Percentiles rank a stretch among this genome's conserved stretches.
Conservation (phyloP, 2,329 filamentous ascomycete species). For the Penicillium sp. region DNA sequence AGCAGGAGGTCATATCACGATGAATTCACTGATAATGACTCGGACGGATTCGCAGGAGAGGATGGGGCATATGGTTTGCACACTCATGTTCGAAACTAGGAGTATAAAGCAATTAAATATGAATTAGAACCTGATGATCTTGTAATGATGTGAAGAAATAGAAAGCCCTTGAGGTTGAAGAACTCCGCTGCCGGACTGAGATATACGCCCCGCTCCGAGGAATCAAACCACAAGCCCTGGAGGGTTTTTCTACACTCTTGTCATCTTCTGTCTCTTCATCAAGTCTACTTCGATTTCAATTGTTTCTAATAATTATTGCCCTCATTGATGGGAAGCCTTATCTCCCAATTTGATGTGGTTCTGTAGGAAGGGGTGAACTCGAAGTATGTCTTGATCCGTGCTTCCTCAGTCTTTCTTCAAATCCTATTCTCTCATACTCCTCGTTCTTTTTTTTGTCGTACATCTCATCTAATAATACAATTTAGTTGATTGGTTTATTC, state of each 20-base stretch:
- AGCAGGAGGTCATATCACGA: conserved; percentile 50
- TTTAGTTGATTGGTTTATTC: conserved; percentile 3
- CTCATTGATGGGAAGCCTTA: not conserved
- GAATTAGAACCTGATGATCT: conserved; percentile 2
- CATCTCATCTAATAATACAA: conserved; percentile 5
- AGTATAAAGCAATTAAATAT: conserved; percentile 1
- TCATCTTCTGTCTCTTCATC: conserved; percentile 12
- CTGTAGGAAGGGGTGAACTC: conserved; percentile 8
- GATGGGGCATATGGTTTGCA: conserved; percentile 45
- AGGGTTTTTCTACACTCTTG: conserved; percentile 10
- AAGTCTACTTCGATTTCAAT: conserved; percentile 13
- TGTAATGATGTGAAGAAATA: conserved; percentile 2
- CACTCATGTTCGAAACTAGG: conserved; percentile 28
- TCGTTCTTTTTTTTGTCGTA: not conserved
- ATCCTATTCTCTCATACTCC: conserved; percentile 3
- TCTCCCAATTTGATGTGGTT: not conserved
- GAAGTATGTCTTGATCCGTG: conserved; percentile 13
- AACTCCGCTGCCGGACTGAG: conserved; percentile 30
- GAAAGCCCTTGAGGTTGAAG: not conserved
- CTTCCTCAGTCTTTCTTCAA: conserved; percentile 2
- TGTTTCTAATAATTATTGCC: not conserved
- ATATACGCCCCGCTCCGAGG: conserved; percentile 33
- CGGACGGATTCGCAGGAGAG: conserved; percentile 46
- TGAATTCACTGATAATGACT: conserved; percentile 55
- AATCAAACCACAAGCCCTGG: conserved; percentile 15